Evolutionary conservation across 164 flowering plant species (phyloP).

Genomic region (Kalanchoe fedtschenkoi): DNA sequence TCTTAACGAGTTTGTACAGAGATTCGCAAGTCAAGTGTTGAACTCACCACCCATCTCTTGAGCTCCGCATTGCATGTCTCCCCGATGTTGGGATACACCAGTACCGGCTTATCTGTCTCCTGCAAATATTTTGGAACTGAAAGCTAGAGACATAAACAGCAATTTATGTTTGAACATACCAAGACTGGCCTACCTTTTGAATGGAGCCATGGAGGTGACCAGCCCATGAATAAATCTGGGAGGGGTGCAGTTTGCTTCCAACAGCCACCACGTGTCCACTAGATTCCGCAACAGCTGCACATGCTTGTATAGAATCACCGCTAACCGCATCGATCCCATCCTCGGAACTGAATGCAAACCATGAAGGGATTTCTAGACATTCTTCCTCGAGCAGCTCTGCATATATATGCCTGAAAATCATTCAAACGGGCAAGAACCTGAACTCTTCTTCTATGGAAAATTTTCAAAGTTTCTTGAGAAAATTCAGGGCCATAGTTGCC

Average conservation of each 20-base stretch:
- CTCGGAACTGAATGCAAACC: slow-evolving; percentile 72
- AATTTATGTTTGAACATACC: background rate
- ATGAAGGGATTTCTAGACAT: slow-evolving; percentile 59
- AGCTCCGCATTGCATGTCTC: slow-evolving; percentile 60
- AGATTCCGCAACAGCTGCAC: slow-evolving; percentile 58
- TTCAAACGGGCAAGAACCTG: slow-evolving; percentile 48
- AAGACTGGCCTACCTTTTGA: slow-evolving; percentile 40
- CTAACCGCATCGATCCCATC: slow-evolving; percentile 73
- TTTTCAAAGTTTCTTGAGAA: slow-evolving; percentile 44
- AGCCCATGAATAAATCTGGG: slow-evolving; percentile 68
- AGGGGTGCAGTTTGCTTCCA: slow-evolving; percentile 89
- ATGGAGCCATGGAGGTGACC: slow-evolving; percentile 38
- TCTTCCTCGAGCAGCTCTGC: slow-evolving; percentile 67
- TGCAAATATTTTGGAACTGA: slow-evolving; percentile 18
- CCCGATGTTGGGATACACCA: slow-evolving; percentile 90
- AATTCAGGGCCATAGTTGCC: slow-evolving; percentile 65
- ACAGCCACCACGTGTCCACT: slow-evolving; percentile 66
- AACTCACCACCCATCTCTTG: slow-evolving; percentile 84
- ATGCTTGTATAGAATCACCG: slow-evolving; percentile 66
- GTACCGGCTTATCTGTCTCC: slow-evolving; percentile 68
- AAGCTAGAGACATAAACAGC: too few relatives aligned
- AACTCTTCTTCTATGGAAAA: slow-evolving; percentile 80
- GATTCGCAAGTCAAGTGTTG: background rate
- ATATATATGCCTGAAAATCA: slow-evolving; percentile 52
- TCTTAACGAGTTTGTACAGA: background rate